Percentiles rank a stretch among this genome's conserved stretches.
Conservation (phyloP, 164 flowering plant genomes). For the Stephania yunnanensis region DNA sequence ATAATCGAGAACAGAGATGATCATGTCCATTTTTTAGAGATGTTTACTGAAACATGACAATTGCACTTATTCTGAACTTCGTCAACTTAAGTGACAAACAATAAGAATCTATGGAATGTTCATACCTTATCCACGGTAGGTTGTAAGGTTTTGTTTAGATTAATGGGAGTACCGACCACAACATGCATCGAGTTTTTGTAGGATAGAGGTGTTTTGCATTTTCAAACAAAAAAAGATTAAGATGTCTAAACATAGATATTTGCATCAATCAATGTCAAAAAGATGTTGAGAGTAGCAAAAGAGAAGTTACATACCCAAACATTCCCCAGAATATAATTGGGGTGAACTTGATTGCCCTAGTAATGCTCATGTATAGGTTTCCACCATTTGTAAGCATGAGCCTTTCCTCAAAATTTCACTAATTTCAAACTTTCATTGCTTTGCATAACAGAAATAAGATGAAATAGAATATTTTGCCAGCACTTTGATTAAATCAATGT, state of each 20-base stretch:
- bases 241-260: too few relatives aligned
- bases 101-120: neutral
- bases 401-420: constrained; percentile 22
- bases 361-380: constrained; percentile 40
- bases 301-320: constrained; percentile 43
- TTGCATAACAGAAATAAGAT: too few relatives aligned
- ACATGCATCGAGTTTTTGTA: constrained; percentile 60
- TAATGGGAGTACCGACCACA: constrained; percentile 80
- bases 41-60: neutral
- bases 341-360: constrained; percentile 74
- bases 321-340: constrained; percentile 82
- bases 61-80: too few relatives aligned
- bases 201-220: constrained; percentile 63
- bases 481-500: too few relatives aligned
- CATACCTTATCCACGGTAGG: constrained; percentile 76
- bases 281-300: neutral
- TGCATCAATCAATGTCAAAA: too few relatives aligned
- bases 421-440: too few relatives aligned
- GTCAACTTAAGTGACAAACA: neutral
- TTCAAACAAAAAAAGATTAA: neutral
- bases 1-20: neutral
- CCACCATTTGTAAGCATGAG: constrained; percentile 80
- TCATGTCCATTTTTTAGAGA: too few relatives aligned
- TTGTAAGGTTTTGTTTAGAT: constrained; percentile 52
- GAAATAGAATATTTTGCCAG: too few relatives aligned